A percentile compares a stretch with the other conserved stretches of the same genome.
phyloP scores from a whole-genome alignment of 305 asterid genomes.

The Fraxinus velutina region DNA sequence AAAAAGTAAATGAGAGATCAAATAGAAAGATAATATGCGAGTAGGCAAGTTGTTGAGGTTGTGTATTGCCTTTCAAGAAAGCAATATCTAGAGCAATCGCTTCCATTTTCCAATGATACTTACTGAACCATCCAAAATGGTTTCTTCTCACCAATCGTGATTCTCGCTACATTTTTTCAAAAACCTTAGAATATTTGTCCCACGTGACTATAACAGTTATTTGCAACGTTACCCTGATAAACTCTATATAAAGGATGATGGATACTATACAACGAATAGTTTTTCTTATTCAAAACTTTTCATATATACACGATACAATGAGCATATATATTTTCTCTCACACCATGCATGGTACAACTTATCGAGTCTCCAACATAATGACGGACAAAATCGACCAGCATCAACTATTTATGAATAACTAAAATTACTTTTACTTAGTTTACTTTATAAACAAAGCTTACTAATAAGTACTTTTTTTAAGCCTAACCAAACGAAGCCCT shows the following conservation, averaged over 20 bases:
- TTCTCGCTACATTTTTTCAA: background rate
- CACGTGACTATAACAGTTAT: background rate
- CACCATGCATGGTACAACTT: background rate
- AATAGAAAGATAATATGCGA: too few species aligned
- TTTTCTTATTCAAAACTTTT: background rate
- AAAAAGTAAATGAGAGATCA: background rate
- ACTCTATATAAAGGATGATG: background rate
- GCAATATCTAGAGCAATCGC: background rate
- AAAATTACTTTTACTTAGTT: background rate
- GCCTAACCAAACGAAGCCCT: background rate
- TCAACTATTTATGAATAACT: background rate
- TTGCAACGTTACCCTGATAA: background rate
- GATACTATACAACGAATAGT: background rate
- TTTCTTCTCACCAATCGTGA: background rate
- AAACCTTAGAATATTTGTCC: background rate
- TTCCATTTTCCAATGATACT: too few species aligned
- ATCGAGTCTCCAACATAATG: background rate
- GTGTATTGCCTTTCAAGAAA: background rate
- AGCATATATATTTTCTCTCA: background rate
- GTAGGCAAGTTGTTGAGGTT: background rate
- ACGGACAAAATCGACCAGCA: background rate
- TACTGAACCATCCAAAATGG: background rate
- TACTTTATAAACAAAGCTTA: too few species aligned
- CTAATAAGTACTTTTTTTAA: background rate
- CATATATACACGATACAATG: background rate